These are phyloP conservation scores for Pythium pyrilobum DNA, from an alignment of 352 stramenopile species.

Conservation along the genomic window DNA sequence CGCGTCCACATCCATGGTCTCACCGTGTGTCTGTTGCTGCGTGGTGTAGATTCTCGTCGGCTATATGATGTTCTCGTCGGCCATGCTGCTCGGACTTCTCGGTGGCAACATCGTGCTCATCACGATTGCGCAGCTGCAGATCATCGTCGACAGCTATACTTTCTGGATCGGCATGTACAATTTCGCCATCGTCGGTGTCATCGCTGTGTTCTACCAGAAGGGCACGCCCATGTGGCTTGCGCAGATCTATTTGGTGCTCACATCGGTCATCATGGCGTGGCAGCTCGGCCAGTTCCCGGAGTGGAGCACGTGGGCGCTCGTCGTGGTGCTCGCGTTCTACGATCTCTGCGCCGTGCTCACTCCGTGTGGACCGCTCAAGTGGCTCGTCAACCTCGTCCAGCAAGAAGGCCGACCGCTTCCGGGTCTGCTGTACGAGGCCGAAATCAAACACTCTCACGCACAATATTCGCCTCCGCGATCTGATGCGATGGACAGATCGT, in stretches of 20 bases:
- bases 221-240: slow-evolving; percentile 77
- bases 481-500: neutral
- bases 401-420: slow-evolving; percentile 87
- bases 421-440: slow-evolving; percentile 73
- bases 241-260: slow-evolving; percentile 94
- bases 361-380: slow-evolving; percentile 97
- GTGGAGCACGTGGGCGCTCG: slow-evolving; percentile 89
- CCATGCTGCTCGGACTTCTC: slow-evolving; percentile 79
- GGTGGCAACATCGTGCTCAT: slow-evolving; percentile 84
- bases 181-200: slow-evolving; percentile 86
- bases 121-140: slow-evolving; percentile 47
- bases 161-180: slow-evolving; percentile 88
- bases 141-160: slow-evolving; percentile 58
- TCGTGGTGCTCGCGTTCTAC: slow-evolving; percentile 97
- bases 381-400: slow-evolving; percentile 93
- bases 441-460: slow-evolving; percentile 40
- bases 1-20: slow-evolving; percentile 2
- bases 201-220: slow-evolving; percentile 91
- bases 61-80: slow-evolving; percentile 90
- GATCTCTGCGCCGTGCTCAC: slow-evolving; percentile 99
- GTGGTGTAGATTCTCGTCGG: slow-evolving; percentile 56
- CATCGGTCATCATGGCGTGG: slow-evolving; percentile 98
- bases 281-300: slow-evolving; percentile 96
- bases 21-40: neutral
- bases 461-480: slow-evolving; percentile 10